These are phyloP conservation scores for Acer saccharum DNA, from an alignment of 345 rosid species.

Conservation along the genomic window DNA sequence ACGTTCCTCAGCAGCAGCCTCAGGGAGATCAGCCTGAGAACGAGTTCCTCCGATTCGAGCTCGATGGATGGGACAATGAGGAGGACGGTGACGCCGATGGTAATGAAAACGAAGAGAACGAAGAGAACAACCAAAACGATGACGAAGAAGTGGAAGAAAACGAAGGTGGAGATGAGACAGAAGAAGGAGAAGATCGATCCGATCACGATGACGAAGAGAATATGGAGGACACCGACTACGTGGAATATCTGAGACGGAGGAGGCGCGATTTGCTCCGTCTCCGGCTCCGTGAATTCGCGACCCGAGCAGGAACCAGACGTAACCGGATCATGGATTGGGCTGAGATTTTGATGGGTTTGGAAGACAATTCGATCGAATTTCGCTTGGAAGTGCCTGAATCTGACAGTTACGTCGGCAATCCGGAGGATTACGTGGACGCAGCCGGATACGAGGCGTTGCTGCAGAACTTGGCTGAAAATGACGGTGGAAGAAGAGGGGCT, in stretches of 20 bases:
- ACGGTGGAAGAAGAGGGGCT: constrained; percentile 67
- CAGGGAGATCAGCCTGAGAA: constrained; percentile 47
- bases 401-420: constrained; percentile 53
- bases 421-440: constrained; percentile 61
- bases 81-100: constrained; percentile 50
- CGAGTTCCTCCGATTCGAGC: constrained; percentile 55
- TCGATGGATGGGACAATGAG: constrained; percentile 58
- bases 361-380: constrained; percentile 66
- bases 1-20: constrained; percentile 47
- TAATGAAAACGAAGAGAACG: constrained; percentile 28
- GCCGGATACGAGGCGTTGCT: constrained; percentile 68
- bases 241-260: constrained; percentile 48
- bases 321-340: constrained; percentile 76
- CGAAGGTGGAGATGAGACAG: constrained; percentile 24
- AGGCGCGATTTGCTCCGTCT: constrained; percentile 45
- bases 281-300: constrained; percentile 50
- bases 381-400: constrained; percentile 54
- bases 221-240: constrained; percentile 35
- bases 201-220: constrained; percentile 32
- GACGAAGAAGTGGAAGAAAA: constrained; percentile 24
- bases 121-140: constrained; percentile 13
- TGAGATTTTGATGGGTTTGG: constrained; percentile 69
- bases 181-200: constrained; percentile 31
- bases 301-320: constrained; percentile 57
- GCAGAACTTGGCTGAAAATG: constrained; percentile 69